Evolutionary conservation across 768 basidiomycete genomes (phyloP), one percentile per base, ranked within the genome.

Genomic region (Phylloporus scabripes): DNA sequence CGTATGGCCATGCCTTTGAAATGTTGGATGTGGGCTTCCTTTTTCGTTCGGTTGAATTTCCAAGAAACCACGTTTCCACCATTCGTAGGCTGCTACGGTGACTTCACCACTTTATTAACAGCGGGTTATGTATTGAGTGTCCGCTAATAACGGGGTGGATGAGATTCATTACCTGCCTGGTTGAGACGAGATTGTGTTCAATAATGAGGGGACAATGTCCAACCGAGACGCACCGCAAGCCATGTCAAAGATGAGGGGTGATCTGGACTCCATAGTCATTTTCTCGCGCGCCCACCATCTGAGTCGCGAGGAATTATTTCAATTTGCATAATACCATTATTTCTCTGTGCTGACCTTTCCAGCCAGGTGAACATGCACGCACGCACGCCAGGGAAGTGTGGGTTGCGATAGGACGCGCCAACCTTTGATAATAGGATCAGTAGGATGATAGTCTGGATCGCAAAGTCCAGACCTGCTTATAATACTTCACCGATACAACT

Each of bases 341-440:
- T n/a, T 11, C 24, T 51, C 17, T 5, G 28, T 36, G 53, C 63
- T 49, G 48, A 76, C 79, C 68, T 73, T 60, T 75, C 77, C 17
- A 82, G 62, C 78, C 78, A 79, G 23, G 72, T 59, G 53, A 74
- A 74, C 18, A 81, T 64, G 60, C 76, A 77, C 24, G 74, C 75
- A 49, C 78, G 74, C 46, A 86, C 73, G 6, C 82, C 83, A 2
- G 80, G 82, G 53, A 79, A 85, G 65, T 86, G 85, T 0, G 85
- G 83, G 58, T 87, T 87, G 11, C 84, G 77, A 64, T 88, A 86
- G 9, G 77, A 80, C 17, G 79, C 65, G n/a, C 79, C 78, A 1
- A 85, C 82, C 69, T 79, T 45, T 12, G 1, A 17, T 31, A 7
- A 20, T 2, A 7, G 31, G 21, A 39, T 52, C 33, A 52, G 36